Percentiles rank a stretch among this genome's conserved stretches.
These are phyloP conservation scores for Wickerhamiella cacticola DNA, from an alignment of 805 yeast species.

Conservation along the genomic window DNA sequence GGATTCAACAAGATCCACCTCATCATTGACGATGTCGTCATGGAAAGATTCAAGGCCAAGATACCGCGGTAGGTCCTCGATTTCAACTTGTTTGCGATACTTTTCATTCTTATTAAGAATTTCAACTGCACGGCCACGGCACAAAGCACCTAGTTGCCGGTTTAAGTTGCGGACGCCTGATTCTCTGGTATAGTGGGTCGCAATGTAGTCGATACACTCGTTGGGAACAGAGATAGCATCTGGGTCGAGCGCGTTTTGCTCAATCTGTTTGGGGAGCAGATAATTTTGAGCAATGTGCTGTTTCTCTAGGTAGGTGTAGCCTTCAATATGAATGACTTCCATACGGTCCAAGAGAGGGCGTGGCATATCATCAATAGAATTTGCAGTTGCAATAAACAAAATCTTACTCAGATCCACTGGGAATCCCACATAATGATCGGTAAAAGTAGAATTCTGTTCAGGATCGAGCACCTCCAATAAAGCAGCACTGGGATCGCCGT, in stretches of 20 bases:
- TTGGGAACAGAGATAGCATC: constrained; percentile 38
- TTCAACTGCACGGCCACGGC: constrained; percentile 67
- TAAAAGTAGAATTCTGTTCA: constrained; percentile 66
- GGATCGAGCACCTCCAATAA: constrained; percentile 81
- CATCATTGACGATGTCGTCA: constrained; percentile 30
- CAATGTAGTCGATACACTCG: constrained; percentile 47
- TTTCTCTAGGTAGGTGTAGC: constrained; percentile 72
- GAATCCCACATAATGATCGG: constrained; percentile 75
- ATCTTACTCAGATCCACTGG: constrained; percentile 76
- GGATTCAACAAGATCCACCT: constrained; percentile 33
- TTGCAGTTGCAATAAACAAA: constrained; percentile 76
- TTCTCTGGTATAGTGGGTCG: constrained; percentile 65
- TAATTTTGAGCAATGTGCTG: constrained; percentile 55
- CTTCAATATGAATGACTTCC: constrained; percentile 67
- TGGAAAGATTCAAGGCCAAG: constrained; percentile 52
- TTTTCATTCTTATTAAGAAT: constrained; percentile 19
- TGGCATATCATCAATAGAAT: constrained; percentile 56
- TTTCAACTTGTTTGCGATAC: constrained; percentile 15
- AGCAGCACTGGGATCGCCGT: constrained; percentile 88
- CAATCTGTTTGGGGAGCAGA: constrained; percentile 62
- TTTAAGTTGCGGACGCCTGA: constrained; percentile 79
- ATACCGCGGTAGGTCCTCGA: constrained; percentile 50
- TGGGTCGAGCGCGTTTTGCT: constrained; percentile 48
- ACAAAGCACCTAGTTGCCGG: constrained; percentile 58
- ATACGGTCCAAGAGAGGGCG: constrained; percentile 72